Evolutionary conservation across 345 rosid species (phyloP).

Genomic region (Populus pruinosa): DNA sequence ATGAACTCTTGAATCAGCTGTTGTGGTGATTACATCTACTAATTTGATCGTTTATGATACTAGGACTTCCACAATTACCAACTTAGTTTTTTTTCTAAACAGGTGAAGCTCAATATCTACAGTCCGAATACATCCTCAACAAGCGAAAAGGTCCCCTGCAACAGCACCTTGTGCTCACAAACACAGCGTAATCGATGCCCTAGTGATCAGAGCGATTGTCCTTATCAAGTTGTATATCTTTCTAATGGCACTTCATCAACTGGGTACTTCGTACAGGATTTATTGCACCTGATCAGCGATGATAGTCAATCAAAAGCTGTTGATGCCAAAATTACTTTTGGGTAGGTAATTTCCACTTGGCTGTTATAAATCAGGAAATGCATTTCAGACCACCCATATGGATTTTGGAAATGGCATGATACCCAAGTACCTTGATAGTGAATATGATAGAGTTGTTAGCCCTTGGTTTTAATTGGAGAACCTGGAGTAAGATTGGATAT

Average conservation of each 20-base stretch:
- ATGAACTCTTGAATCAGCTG: neutral
- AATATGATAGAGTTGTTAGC: neutral
- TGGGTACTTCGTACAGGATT: constrained; percentile 67
- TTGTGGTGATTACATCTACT: neutral
- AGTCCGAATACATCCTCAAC: constrained; percentile 70
- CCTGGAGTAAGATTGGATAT: neutral
- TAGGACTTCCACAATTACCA: neutral
- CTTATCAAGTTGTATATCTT: constrained; percentile 60
- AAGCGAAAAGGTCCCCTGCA: constrained; percentile 55
- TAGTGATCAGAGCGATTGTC: constrained; percentile 50
- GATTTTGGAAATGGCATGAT: neutral
- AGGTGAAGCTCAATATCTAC: constrained; percentile 64
- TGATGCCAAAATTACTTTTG: constrained; percentile 53
- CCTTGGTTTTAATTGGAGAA: too few relatives aligned
- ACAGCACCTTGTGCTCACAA: constrained; percentile 47
- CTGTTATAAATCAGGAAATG: neutral
- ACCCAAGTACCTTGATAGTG: neutral
- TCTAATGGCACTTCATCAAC: constrained; percentile 67
- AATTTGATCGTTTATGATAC: neutral
- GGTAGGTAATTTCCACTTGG: constrained; percentile 39
- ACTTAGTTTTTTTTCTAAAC: constrained; percentile 1
- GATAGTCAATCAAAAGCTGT: constrained; percentile 34
- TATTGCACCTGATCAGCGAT: constrained; percentile 55
- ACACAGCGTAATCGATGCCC: constrained; percentile 37
- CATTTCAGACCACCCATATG: neutral